phyloP scores from a whole-genome alignment of 169 alveolate species.

The Eimeria tenella region DNA sequence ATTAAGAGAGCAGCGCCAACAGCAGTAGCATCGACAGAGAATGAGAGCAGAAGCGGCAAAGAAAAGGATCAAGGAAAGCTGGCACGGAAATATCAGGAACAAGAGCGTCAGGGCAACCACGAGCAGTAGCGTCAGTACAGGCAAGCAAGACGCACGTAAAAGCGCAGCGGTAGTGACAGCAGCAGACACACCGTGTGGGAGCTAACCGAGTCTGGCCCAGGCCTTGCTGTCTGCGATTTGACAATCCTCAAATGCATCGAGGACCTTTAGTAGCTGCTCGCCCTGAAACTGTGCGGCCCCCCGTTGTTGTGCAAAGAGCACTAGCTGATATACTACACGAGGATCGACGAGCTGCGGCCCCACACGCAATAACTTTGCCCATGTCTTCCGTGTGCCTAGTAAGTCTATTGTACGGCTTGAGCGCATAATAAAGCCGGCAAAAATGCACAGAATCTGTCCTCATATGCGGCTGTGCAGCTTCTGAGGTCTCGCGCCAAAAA shows the following conservation, averaged over 20 bases:
- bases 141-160: background rate
- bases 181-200: background rate
- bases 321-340: slow-evolving; percentile 76
- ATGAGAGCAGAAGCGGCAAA: background rate
- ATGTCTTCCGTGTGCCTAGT: background rate
- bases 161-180: background rate
- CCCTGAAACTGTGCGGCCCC: slow-evolving; percentile 76
- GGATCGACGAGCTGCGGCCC: slow-evolving; percentile 75
- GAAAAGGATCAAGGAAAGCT: background rate
- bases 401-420: too few species aligned
- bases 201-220: slow-evolving; percentile 75
- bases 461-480: background rate
- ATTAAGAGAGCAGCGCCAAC: background rate
- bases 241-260: slow-evolving; percentile 25
- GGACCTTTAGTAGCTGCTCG: slow-evolving; percentile 75
- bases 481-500: background rate
- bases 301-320: slow-evolving; percentile 69
- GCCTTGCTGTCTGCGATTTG: slow-evolving; percentile 62
- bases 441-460: background rate
- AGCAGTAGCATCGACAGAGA: background rate
- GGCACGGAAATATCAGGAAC: background rate
- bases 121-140: too few species aligned
- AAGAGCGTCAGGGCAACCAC: background rate
- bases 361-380: slow-evolving; percentile 1
- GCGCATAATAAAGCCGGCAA: too few species aligned